Conservation (phyloP, 768 basidiomycete genomes). For the Tricholoma furcatifolium region DNA sequence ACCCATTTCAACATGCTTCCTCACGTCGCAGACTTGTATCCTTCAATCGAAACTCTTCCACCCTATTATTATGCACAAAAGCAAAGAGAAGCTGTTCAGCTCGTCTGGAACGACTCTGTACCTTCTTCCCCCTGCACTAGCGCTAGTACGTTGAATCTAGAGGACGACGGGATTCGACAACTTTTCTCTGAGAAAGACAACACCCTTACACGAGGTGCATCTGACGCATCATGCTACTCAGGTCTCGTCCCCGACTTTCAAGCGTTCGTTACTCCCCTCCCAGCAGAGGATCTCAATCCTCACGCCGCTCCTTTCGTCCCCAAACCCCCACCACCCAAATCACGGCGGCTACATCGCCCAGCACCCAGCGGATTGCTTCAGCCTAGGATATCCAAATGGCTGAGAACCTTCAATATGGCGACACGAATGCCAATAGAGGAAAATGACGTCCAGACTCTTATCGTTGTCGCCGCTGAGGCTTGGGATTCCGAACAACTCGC, state of each 20-base stretch:
- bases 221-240: not conserved
- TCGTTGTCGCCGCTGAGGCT: conserved; percentile 9
- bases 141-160: conserved; percentile 7
- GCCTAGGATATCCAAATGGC: conserved; percentile 14
- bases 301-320: conserved; percentile 10
- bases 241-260: not conserved
- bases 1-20: not conserved
- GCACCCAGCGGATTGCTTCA: conserved; percentile 2
- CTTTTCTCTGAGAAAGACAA: conserved; percentile 13
- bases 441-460: conserved; percentile 11
- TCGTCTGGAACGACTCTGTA: not conserved
- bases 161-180: conserved; percentile 14
- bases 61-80: not conserved
- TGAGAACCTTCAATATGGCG: conserved; percentile 12
- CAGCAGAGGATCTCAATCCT: conserved; percentile 12
- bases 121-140: conserved; percentile 11
- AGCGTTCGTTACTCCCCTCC: conserved; percentile 1
- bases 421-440: conserved; percentile 2
- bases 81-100: not conserved
- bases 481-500: conserved; percentile 16
- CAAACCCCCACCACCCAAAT: conserved; percentile 4
- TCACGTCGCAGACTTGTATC: not conserved
- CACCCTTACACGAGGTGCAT: not conserved
- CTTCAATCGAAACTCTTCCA: not conserved
- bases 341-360: conserved; percentile 15